These are phyloP conservation scores for Betula pendula DNA, from an alignment of 306 rosid genomes.

Conservation along the genomic window DNA sequence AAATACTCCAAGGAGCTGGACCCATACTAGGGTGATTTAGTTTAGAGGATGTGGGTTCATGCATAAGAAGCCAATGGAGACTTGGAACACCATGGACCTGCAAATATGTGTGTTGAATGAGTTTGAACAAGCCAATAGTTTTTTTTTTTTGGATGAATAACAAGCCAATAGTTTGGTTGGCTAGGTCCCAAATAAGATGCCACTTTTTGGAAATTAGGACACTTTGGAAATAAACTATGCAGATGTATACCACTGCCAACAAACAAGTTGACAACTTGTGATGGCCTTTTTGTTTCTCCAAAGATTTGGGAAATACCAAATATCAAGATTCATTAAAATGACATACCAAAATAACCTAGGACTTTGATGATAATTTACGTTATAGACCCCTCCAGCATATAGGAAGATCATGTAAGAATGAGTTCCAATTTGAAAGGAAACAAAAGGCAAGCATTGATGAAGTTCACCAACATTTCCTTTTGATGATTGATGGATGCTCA, in stretches of 20 bases:
- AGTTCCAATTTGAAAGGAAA: not conserved
- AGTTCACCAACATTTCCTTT: not conserved
- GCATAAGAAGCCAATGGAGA: not conserved
- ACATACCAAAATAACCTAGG: not conserved
- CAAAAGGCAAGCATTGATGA: not conserved
- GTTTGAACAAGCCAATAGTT: not conserved
- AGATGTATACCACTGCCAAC: not conserved
- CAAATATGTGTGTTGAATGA: not conserved
- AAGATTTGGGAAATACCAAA: not conserved
- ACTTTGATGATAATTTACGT: not conserved
- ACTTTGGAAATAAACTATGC: not conserved
- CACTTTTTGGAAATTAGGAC: not conserved
- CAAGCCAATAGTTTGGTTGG: not conserved
- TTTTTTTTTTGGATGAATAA: too few species aligned
- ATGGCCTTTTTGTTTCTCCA: not conserved
- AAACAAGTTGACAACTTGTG: not conserved
- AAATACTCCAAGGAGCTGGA: not conserved
- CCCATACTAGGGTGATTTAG: not conserved
- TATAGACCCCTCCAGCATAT: not conserved
- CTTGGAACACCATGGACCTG: not conserved
- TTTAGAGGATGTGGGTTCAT: not conserved
- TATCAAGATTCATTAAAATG: not conserved
- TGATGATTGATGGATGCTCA: not conserved
- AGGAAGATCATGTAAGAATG: not conserved
- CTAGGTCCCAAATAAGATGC: not conserved